Evolutionary conservation across 352 stramenopile species (phyloP), one percentile per base, ranked within the genome.

Genomic region (Globisporangium radiosum): DNA sequence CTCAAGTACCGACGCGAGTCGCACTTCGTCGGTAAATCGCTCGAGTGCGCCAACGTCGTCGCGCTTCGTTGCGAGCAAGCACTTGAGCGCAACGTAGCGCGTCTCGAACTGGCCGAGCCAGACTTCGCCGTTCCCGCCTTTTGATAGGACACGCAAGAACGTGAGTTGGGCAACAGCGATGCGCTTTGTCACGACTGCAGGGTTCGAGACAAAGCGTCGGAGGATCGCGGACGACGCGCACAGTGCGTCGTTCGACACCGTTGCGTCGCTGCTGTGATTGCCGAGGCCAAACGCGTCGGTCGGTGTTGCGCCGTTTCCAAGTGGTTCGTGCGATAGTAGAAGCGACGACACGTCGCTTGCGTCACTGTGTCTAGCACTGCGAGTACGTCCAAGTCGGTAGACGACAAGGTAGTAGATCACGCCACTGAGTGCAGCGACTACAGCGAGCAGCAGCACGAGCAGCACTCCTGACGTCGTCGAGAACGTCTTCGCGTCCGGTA

Each of bases 1-100:
- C 38, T 90, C 70, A 44, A 94, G 69, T 40, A 85, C 63, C 0
- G 82, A 88, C 1, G 88, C 80, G 57, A 95, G 77, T 4, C 85
- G 72, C 43, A 95, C 87, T 65, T 95, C 87, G 57, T 92, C 82
- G 0, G 75, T 72, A 54, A 95, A 95, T 55, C 81, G 75, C 65
- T 93, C 83, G 42, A 91, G 74, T 7, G 73, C 67, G 33, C 70
- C 68, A 14, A 81, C 69, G 14, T 88, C 75, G 49, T 83, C 72
- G 33, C 76, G 75, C 59, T 87, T 88, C 17, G 75, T 68, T 40
- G 78, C 76, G 66, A 90, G 65, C 37, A 91, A 65, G 51, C 75
- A 87, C 66, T 93, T 93, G 64, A 93, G 83, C 5, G 84, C 84
- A 14, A 93, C 81, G 57, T 88, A 87, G 5, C 77, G 70, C 42